A percentile compares a stretch with the other conserved stretches of the same genome.
phyloP scores from a whole-genome alignment of 139 green algal species.

The Zygnema cylindricum region DNA sequence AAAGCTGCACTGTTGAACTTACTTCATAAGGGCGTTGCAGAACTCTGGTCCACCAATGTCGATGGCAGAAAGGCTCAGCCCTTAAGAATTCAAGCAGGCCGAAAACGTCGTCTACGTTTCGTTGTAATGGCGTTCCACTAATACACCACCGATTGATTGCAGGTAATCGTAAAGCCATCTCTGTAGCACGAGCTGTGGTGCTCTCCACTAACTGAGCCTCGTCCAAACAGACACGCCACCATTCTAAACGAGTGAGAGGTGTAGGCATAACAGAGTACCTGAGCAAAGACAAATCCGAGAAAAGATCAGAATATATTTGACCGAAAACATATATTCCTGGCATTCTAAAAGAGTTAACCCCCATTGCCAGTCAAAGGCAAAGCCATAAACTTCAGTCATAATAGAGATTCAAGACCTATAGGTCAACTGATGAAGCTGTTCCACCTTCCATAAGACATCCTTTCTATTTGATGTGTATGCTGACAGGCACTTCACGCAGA shows the following conservation, averaged over 20 bases:
- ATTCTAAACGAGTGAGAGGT: slow-evolving; percentile 84
- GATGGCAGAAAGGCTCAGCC: slow-evolving; percentile 51
- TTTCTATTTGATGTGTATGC: too few relatives aligned
- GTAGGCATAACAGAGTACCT: slow-evolving; percentile 76
- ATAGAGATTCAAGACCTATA: too few relatives aligned
- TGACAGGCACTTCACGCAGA: too few relatives aligned
- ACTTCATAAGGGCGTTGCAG: slow-evolving; percentile 71
- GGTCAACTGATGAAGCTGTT: too few relatives aligned
- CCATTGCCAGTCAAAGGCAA: too few relatives aligned
- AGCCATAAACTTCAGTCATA: too few relatives aligned
- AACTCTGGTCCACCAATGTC: slow-evolving; percentile 71
- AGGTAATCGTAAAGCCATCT: slow-evolving; percentile 77
- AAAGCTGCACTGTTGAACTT: slow-evolving; percentile 34
- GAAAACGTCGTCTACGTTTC: slow-evolving; percentile 83
- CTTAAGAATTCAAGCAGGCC: slow-evolving; percentile 87
- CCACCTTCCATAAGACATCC: too few relatives aligned
- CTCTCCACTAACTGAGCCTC: slow-evolving; percentile 91
- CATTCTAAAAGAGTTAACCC: too few relatives aligned
- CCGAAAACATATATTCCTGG: too few relatives aligned
- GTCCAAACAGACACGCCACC: slow-evolving; percentile 91
- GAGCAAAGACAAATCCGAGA: neutral
- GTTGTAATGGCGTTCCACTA: slow-evolving; percentile 84
- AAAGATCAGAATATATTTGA: too few relatives aligned
- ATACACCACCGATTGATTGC: slow-evolving; percentile 71
- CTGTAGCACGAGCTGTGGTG: slow-evolving; percentile 73